phyloP scores from a whole-genome alignment of 257 asterid genomes.

The Solanum tacnaense region DNA sequence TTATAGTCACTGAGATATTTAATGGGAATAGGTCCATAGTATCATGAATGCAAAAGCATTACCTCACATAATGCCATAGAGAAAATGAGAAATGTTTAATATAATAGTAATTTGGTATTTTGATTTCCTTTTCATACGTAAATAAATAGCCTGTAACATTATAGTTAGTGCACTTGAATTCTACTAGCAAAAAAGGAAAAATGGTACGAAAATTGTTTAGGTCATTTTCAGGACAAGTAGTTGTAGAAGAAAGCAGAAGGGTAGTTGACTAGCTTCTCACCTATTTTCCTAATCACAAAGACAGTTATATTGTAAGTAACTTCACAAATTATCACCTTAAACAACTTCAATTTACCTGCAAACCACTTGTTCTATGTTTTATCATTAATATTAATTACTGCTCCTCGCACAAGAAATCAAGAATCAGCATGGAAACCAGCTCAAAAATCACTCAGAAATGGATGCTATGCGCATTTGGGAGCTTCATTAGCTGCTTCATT shows the following conservation, averaged over 20 bases:
- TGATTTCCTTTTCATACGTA: neutral
- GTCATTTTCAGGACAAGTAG: neutral
- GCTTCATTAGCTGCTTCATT: slow-evolving; percentile 6
- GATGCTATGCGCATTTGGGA: neutral
- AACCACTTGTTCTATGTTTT: neutral
- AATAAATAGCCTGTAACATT: neutral
- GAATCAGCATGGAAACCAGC: neutral
- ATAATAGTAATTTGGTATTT: neutral
- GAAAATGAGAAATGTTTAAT: neutral
- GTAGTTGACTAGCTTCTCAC: neutral
- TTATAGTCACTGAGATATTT: neutral
- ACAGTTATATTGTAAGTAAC: neutral
- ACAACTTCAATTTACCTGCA: neutral
- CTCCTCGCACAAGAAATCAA: neutral
- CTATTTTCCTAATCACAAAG: neutral
- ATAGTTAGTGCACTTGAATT: neutral
- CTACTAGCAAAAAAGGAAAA: neutral
- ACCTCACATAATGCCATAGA: neutral
- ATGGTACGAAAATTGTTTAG: neutral
- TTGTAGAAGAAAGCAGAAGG: neutral
- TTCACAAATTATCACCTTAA: neutral
- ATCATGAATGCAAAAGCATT: neutral
- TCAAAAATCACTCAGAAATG: slow-evolving; percentile 1
- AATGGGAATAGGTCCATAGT: neutral
- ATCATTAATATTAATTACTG: neutral